A percentile compares a stretch with the other conserved stretches of the same genome.
phyloP scores from a whole-genome alignment of 768 basidiomycete species.

The Boletus insuetus region DNA sequence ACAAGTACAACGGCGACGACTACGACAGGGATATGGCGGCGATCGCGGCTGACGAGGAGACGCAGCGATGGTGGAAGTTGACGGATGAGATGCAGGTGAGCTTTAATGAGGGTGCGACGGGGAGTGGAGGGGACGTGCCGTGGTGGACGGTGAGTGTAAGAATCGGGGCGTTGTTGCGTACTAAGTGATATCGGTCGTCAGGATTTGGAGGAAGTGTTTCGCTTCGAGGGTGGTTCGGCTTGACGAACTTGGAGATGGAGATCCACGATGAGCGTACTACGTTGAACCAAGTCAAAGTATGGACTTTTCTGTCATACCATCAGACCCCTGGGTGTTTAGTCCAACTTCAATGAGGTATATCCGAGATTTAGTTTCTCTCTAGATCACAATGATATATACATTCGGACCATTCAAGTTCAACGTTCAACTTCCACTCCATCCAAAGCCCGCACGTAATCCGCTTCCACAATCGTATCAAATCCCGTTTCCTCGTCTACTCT shows the following conservation, averaged over 20 bases:
- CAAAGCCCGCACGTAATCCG: conserved; percentile 43
- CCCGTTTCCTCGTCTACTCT: conserved; percentile 29
- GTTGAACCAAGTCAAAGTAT: too few relatives aligned
- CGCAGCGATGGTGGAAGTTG: conserved; percentile 73
- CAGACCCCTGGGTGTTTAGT: background rate
- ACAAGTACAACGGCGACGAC: conserved; percentile 70
- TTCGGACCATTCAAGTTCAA: background rate
- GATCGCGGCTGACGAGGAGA: conserved; percentile 63
- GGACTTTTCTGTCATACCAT: background rate
- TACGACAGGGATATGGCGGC: conserved; percentile 64
- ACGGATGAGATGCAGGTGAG: conserved; percentile 80
- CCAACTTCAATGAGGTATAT: too few relatives aligned
- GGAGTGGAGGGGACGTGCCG: conserved; percentile 64
- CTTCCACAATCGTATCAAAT: conserved; percentile 54
- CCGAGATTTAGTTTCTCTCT: too few relatives aligned
- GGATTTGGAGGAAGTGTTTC: conserved; percentile 66
- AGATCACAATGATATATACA: background rate
- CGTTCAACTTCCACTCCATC: conserved; percentile 48
- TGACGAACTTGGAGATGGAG: background rate
- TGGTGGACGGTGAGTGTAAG: conserved; percentile 60
- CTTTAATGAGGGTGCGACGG: conserved; percentile 64
- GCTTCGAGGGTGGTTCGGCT: conserved; percentile 49
- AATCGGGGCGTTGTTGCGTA: background rate
- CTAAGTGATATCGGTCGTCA: conserved; percentile 17
- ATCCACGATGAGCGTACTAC: too few relatives aligned